These are phyloP conservation scores for Macrocybe gigantea DNA, from an alignment of 768 basidiomycete species.

Conservation along the genomic window DNA sequence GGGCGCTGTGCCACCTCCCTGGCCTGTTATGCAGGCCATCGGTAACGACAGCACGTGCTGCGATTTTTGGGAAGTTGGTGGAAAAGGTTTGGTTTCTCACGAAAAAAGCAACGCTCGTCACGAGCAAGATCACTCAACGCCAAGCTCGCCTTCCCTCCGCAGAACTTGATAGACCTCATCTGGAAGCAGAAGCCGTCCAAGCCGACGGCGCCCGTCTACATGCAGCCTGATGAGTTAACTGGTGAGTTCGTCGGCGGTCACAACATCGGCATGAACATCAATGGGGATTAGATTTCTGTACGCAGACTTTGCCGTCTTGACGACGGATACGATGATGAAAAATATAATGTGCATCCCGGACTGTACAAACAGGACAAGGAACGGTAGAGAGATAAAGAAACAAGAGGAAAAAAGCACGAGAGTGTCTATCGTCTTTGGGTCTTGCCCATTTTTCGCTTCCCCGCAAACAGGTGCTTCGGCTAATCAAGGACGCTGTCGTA, in stretches of 20 bases:
- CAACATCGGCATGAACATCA: conserved; percentile 54
- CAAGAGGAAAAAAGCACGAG: conserved; percentile 3
- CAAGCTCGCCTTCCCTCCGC: conserved; percentile 73
- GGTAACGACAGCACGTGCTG: too few species aligned
- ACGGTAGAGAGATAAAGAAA: conserved; percentile 10
- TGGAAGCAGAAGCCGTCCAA: conserved; percentile 78
- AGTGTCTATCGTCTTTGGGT: conserved; percentile 58
- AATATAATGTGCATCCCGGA: too few species aligned
- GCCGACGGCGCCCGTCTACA: conserved; percentile 56
- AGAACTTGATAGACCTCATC: conserved; percentile 77
- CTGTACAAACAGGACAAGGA: neutral
- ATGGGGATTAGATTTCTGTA: conserved; percentile 59
- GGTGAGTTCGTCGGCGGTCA: conserved; percentile 25
- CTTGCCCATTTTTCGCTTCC: conserved; percentile 83
- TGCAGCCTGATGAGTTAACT: conserved; percentile 71
- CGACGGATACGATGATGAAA: too few species aligned
- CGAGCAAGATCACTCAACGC: conserved; percentile 51
- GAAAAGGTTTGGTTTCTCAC: conserved; percentile 32
- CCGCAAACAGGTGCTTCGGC: conserved; percentile 85
- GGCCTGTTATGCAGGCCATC: too few species aligned
- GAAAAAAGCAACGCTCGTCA: conserved; percentile 62
- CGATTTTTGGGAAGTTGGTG: too few species aligned
- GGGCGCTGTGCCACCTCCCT: too few species aligned
- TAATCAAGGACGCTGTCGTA: conserved; percentile 20
- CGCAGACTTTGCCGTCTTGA: too few species aligned